A percentile compares a stretch with the other conserved stretches of the same genome.
Evolutionary conservation across 495 filamentous ascomycete genomes (phyloP).

Genomic region (Aspergillus diversus): DNA sequence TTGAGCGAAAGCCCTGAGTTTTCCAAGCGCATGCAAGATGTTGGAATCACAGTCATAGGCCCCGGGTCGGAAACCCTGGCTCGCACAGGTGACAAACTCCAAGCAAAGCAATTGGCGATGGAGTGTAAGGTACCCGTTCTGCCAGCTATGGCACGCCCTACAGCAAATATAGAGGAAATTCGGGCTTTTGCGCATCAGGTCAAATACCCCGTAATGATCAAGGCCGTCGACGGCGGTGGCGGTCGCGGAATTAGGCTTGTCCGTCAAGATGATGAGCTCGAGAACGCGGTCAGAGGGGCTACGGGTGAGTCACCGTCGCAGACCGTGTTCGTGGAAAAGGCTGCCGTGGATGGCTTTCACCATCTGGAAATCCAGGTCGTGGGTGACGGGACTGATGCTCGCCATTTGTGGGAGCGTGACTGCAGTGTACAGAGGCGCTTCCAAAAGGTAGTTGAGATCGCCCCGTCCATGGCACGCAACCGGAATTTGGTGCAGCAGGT

Average conservation of each 20-base stretch:
- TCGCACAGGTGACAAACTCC: conserved; percentile 59
- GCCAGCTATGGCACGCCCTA: conserved; percentile 50
- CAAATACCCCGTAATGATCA: conserved; percentile 62
- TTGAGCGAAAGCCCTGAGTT: conserved; percentile 63
- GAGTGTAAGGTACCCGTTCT: conserved; percentile 58
- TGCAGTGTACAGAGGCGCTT: conserved; percentile 62
- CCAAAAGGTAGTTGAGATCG: conserved; percentile 57
- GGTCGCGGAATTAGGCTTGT: conserved; percentile 54
- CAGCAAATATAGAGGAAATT: conserved; percentile 40
- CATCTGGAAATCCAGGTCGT: conserved; percentile 64
- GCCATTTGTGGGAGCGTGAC: conserved; percentile 60
- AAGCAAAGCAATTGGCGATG: conserved; percentile 56
- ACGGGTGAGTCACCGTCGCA: conserved; percentile 55
- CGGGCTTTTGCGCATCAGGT: conserved; percentile 45
- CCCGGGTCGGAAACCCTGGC: conserved; percentile 55
- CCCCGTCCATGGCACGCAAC: conserved; percentile 46
- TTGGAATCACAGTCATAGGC: conserved; percentile 54
- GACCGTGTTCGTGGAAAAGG: conserved; percentile 58
- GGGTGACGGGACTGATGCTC: conserved; percentile 57
- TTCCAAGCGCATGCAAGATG: conserved; percentile 52
- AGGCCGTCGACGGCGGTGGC: conserved; percentile 56
- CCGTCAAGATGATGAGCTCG: conserved; percentile 38
- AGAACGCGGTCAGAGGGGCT: conserved; percentile 45
- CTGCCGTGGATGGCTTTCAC: conserved; percentile 52
- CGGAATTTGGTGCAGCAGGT: conserved; percentile 41